Evolutionary conservation across 495 filamentous ascomycete species (phyloP), one percentile per base, ranked within the genome.

Genomic region (Annulohypoxylon maeteangense): DNA sequence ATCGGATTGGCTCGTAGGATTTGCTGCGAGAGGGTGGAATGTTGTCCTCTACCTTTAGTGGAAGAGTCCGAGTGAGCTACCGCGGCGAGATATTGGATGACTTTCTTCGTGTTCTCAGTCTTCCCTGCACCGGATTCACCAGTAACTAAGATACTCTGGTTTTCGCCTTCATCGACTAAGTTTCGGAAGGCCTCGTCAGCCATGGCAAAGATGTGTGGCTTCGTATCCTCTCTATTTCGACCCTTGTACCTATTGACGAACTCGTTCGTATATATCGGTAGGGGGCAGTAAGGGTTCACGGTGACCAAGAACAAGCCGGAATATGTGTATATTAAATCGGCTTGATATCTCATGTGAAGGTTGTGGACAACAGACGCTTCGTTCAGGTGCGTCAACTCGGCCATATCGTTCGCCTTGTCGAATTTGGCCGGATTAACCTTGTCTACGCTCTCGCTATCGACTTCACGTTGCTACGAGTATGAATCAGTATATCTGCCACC

Each of bases 391-490:
- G 96, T 99, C 72, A 99, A 84, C 80, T 98, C 95, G 1, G 96
- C 95, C 96, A 99, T 99, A 77, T 99, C 96, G 81, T 97, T 92
- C 6, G 95, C 95, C 79, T 95, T 98, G 85, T 99, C 96, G 77
- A 99, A 99, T 76, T 99, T 99, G 60, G 93, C 96, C 23, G 96
- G 96, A 80, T 99, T 99, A 81, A 98, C 96, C 80, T 97, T 98
- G 84, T 99, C 96, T 53, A 97, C 93, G 63, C 87, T 90, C 68
- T 97, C 93, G 20, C 86, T 80, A 70, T 94, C 89, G 32, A 95
- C 90, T 76, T 93, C 91, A 48, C 93, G 92, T 88, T 97, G 93
- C 91, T 97, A 70, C 12, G 48, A 38, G 22, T 23, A 8, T 1
- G 42, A 12, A 71, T 82, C 29, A 81, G 70, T 29, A 71, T 44